Conservation (phyloP, 352 stramenopile species). For the Globisporangium camurandrum region DNA sequence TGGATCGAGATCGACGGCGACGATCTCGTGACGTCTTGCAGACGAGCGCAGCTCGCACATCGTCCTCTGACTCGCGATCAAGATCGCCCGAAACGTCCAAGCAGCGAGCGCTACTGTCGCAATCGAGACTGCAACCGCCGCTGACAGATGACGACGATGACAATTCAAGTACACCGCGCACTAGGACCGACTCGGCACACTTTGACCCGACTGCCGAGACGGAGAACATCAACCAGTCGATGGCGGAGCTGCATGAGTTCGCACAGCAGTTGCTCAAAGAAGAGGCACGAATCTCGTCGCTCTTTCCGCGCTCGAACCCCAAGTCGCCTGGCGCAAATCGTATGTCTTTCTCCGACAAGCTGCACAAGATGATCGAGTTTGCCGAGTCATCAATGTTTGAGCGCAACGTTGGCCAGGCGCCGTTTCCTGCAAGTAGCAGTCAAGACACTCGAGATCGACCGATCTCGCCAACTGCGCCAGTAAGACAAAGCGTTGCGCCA, state of each 20-base stretch:
- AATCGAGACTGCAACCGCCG: neutral
- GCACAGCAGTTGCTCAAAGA: slow-evolving; percentile 50
- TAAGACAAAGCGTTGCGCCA: neutral
- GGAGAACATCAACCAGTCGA: slow-evolving; percentile 20
- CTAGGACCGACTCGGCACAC: neutral
- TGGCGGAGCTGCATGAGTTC: slow-evolving; percentile 52
- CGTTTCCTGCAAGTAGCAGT: neutral
- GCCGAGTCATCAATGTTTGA: slow-evolving; percentile 64
- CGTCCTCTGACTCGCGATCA: neutral
- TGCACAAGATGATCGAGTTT: slow-evolving; percentile 80
- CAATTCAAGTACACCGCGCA: neutral
- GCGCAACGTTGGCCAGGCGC: slow-evolving; percentile 5
- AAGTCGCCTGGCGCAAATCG: slow-evolving; percentile 45
- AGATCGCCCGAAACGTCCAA: slow-evolving; percentile 1
- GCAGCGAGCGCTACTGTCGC: neutral
- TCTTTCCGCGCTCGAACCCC: slow-evolving; percentile 33
- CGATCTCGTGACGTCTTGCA: neutral
- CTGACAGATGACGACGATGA: neutral
- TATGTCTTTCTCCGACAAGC: slow-evolving; percentile 68
- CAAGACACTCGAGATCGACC: neutral
- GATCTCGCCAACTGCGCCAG: neutral
- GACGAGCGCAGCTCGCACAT: neutral
- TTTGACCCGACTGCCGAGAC: neutral
- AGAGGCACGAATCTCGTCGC: slow-evolving; percentile 39
- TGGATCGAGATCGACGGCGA: slow-evolving; percentile 1